Base-by-base conservation (phyloP, 2,329 filamentous ascomycete genomes). In the Penicillium sp. region DNA sequence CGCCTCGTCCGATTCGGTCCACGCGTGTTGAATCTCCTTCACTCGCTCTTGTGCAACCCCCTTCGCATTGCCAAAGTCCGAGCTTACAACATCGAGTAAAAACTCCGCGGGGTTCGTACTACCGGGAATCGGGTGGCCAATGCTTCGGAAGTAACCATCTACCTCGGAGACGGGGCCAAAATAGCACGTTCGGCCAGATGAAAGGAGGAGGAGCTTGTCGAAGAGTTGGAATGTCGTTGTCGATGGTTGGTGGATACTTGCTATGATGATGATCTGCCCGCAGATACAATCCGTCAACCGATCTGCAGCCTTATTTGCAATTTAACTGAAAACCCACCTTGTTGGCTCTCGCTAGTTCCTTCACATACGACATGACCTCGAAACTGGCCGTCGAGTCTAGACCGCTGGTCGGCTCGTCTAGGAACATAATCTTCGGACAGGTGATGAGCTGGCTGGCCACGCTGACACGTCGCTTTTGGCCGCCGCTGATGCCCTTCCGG, bases 191-290 rank as follows among this genome's bases (percentile, higher is more conserved):
- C 80, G 82, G 15, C 90, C 90, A 3, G 75, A 75, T 0, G 89
- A 91, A 0, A 96, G 78, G 1, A 95, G 79, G 30, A 90, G 75
- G 0, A 95, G 75, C 67, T 89, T 90, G 67, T 95, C 90, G 60
- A 95, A 95, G 10, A 91, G 81, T 55, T 87, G 81, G 62, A 91
- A 95, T 0, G 88, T 92, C 0, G 85, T 81, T 0, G 89, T 89
- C 0, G 89, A 93, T 0, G 91, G 91, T 66, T 95, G 91, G 68
- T 95, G 91, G 55, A 95, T 94, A 32, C 87, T 90, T 3, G 88
- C 88, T 52, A 95, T 85, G 24, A 94, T 84, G 52, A 94, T 84
- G 53, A 94, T 78, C 83, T 88, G 39, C 8, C 3, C 20, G 13
- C 39, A 48, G 18, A 17, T 13, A 41, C 7, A n/a, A n/a, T n/a